phyloP scores from a whole-genome alignment of 2,329 filamentous ascomycete species.

The Penicillium sp. region DNA sequence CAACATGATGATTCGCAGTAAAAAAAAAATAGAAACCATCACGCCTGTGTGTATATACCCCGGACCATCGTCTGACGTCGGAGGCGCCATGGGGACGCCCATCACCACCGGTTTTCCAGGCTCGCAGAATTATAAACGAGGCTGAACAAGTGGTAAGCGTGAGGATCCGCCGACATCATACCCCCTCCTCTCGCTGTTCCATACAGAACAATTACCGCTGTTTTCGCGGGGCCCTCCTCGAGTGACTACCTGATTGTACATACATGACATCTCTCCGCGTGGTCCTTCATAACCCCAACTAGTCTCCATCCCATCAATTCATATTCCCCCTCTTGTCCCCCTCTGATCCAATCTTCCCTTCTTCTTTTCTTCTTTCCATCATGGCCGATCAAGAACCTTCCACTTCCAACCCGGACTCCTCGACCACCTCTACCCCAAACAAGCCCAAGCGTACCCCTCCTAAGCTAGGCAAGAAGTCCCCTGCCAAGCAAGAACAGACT shows the following conservation, averaged over 20 bases:
- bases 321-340: slow-evolving; percentile 23
- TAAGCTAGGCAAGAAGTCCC: slow-evolving; percentile 37
- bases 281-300: slow-evolving; percentile 25
- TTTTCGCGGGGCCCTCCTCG: no score
- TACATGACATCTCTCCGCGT: slow-evolving; percentile 17
- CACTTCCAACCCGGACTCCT: slow-evolving; percentile 25
- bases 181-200: neutral
- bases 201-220: slow-evolving; percentile 18
- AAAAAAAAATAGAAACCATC: neutral
- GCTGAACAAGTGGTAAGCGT: slow-evolving; percentile 10
- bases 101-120: slow-evolving; percentile 23
- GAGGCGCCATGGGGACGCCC: slow-evolving; percentile 23
- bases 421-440: slow-evolving; percentile 22
- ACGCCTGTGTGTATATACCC: neutral
- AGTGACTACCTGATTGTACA: neutral
- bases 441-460: slow-evolving; percentile 36
- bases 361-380: slow-evolving; percentile 29
- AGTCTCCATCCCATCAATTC: slow-evolving; percentile 25
- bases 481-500: slow-evolving; percentile 33
- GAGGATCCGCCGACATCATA: slow-evolving; percentile 24
- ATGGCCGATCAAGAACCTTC: slow-evolving; percentile 38
- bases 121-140: slow-evolving; percentile 27
- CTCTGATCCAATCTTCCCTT: slow-evolving; percentile 19
- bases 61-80: slow-evolving; percentile 32
- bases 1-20: no score